Percentiles rank a stretch among this genome's conserved stretches.
These are phyloP conservation scores for Escallonia rubra DNA, from an alignment of 129 eudicot genomes.

Conservation along the genomic window DNA sequence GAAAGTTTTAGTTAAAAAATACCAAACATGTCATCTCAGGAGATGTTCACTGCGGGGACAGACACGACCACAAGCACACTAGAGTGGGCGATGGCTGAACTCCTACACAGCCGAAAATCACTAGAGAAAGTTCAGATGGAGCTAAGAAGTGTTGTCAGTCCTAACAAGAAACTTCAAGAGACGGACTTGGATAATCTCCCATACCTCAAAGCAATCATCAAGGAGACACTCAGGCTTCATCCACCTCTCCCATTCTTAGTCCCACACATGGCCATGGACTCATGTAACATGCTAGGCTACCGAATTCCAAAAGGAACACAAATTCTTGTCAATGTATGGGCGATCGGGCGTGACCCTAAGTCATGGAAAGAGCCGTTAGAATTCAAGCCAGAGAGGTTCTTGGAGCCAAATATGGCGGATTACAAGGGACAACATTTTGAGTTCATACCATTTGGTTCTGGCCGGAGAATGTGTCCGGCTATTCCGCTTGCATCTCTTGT, in stretches of 20 bases:
- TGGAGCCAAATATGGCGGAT: slow-evolving; percentile 35
- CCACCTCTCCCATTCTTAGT: slow-evolving; percentile 68
- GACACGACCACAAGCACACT: slow-evolving; percentile 63
- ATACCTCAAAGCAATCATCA: slow-evolving; percentile 60
- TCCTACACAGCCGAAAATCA: slow-evolving; percentile 36
- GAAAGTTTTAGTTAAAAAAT: no score
- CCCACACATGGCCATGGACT: slow-evolving; percentile 66
- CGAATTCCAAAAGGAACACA: slow-evolving; percentile 57
- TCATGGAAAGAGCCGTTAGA: slow-evolving; percentile 41
- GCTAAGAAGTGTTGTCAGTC: slow-evolving; percentile 20
- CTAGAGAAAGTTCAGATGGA: slow-evolving; percentile 30
- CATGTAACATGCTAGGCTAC: slow-evolving; percentile 44
- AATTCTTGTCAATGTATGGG: slow-evolving; percentile 64
- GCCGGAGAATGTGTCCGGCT: slow-evolving; percentile 70
- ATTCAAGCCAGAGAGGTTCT: slow-evolving; percentile 62
- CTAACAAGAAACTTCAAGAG: slow-evolving; percentile 31
- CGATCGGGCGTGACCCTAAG: slow-evolving; percentile 53
- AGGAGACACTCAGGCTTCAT: slow-evolving; percentile 64
- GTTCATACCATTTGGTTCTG: slow-evolving; percentile 64
- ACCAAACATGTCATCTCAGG: slow-evolving; percentile 17
- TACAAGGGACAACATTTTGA: slow-evolving; percentile 64
- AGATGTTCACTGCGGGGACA: slow-evolving; percentile 63
- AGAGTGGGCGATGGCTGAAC: slow-evolving; percentile 83
- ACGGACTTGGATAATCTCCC: slow-evolving; percentile 43
- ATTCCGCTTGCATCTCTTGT: slow-evolving; percentile 52